These are phyloP conservation scores for Pyricularia grisea DNA, from an alignment of 2,329 filamentous ascomycete genomes.

Conservation along the genomic window DNA sequence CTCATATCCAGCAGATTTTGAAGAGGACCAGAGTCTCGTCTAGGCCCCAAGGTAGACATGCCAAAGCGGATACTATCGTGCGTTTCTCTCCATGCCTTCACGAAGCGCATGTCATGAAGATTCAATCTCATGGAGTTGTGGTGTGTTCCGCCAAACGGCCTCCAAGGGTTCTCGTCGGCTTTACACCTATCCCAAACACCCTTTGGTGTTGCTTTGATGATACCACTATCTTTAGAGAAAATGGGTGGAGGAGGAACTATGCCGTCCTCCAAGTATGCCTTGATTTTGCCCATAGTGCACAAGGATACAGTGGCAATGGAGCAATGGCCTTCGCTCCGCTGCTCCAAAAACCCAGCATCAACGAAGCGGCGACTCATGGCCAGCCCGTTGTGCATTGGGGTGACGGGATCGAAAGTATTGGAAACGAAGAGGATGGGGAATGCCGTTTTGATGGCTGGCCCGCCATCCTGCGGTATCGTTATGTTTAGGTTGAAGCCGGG, in stretches of 20 bases:
- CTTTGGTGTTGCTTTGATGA: background rate
- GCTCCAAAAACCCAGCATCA: constrained; percentile 26
- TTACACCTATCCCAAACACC: constrained; percentile 5
- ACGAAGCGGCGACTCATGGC: constrained; percentile 27
- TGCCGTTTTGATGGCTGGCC: constrained; percentile 28
- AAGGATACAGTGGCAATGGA: constrained; percentile 22
- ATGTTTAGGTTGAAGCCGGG: constrained; percentile 16
- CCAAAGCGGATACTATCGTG: background rate
- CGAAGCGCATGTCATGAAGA: background rate
- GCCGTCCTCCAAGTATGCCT: constrained; percentile 24
- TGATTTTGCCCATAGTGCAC: constrained; percentile 24
- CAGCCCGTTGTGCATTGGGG: constrained; percentile 38
- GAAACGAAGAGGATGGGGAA: constrained; percentile 48
- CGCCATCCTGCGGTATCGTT: constrained; percentile 18
- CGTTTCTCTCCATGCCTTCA: background rate
- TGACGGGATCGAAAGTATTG: constrained; percentile 50
- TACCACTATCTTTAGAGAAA: background rate
- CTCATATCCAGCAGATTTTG: background rate
- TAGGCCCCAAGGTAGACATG: background rate
- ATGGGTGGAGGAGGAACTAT: constrained; percentile 20
- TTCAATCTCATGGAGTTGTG: background rate
- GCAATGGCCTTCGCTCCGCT: constrained; percentile 25
- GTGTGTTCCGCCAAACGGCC: background rate
- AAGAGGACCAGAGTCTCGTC: background rate
- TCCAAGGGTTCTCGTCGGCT: constrained; percentile 6